Conservation (phyloP, 257 asterid genomes). For the Nicotiana paniculata region DNA sequence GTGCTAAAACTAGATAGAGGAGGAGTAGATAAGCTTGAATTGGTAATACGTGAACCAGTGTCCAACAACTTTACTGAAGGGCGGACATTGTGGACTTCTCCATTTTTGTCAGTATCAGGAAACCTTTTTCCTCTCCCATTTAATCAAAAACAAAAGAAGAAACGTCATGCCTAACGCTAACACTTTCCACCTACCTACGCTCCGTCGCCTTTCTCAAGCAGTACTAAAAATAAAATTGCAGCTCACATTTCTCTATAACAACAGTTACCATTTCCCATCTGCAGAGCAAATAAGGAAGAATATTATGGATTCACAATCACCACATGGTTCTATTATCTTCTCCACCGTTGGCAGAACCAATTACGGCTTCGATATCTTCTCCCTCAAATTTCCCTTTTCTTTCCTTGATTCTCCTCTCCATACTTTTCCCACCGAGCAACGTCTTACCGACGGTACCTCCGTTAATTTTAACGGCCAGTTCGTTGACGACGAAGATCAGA, state of each 20-base stretch:
- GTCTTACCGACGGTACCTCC: constrained; percentile 67
- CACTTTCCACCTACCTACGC: background rate
- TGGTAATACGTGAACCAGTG: background rate
- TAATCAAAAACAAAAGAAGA: background rate
- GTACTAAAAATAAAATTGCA: background rate
- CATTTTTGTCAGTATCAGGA: background rate
- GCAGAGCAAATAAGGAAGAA: background rate
- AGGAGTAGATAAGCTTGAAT: background rate
- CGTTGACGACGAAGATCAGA: constrained; percentile 34
- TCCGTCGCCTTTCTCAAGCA: background rate
- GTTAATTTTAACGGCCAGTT: constrained; percentile 65
- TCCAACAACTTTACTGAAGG: background rate
- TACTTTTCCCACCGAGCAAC: constrained; percentile 23
- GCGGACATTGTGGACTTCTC: background rate
- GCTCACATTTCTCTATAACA: background rate
- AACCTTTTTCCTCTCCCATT: background rate
- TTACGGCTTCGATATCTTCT: constrained; percentile 78
- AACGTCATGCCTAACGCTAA: background rate
- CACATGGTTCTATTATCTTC: constrained; percentile 60
- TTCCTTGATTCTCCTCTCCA: background rate
- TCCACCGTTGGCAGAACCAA: constrained; percentile 52
- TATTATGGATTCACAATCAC: constrained; percentile 8
- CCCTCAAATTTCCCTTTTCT: constrained; percentile 29
- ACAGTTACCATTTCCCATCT: background rate
- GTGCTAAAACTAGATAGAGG: background rate